A percentile compares a stretch with the other conserved stretches of the same genome.
These are phyloP conservation scores for Lachnellula cervina DNA, from an alignment of 2,329 filamentous ascomycete genomes.

Conservation along the genomic window DNA sequence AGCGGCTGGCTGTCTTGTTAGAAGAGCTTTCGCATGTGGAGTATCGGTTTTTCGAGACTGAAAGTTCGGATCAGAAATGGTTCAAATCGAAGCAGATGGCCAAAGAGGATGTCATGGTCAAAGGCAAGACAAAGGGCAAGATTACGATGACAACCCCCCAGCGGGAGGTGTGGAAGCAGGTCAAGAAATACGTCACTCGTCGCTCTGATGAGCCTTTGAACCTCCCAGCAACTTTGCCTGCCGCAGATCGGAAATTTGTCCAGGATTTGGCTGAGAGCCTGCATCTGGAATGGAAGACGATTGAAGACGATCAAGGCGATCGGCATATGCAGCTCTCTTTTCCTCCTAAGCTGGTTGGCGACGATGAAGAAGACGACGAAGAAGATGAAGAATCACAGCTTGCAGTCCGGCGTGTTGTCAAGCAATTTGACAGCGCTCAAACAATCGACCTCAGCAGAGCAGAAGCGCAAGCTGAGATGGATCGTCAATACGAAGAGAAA, in stretches of 20 bases:
- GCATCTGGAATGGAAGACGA: slow-evolving; percentile 59
- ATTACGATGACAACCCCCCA: slow-evolving; percentile 74
- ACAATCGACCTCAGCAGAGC: slow-evolving; percentile 75
- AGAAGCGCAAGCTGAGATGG: slow-evolving; percentile 72
- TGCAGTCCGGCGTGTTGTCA: slow-evolving; percentile 79
- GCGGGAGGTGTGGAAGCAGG: slow-evolving; percentile 73
- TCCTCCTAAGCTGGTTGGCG: slow-evolving; percentile 42
- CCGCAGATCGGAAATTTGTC: slow-evolving; percentile 87
- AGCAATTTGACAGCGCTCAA: slow-evolving; percentile 84
- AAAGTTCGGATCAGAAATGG: slow-evolving; percentile 86
- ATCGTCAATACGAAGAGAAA: slow-evolving; percentile 83
- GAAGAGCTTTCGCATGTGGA: slow-evolving; percentile 85
- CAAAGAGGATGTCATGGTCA: slow-evolving; percentile 61
- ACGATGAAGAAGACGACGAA: slow-evolving; percentile 61
- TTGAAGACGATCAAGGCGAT: slow-evolving; percentile 59
- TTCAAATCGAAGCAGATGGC: slow-evolving; percentile 79
- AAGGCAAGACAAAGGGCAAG: slow-evolving; percentile 57
- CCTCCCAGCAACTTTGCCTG: slow-evolving; percentile 67
- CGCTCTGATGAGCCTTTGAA: slow-evolving; percentile 63
- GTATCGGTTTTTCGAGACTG: slow-evolving; percentile 85
- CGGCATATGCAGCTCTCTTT: slow-evolving; percentile 61
- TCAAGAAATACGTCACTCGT: slow-evolving; percentile 77
- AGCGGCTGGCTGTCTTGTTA: slow-evolving; percentile 70
- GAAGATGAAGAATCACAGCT: slow-evolving; percentile 81
- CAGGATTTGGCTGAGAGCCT: slow-evolving; percentile 75